Evolutionary conservation across 805 yeast genomes (phyloP), one percentile per base, ranked within the genome.

Genomic region (Metschnikowia kofuensis): DNA sequence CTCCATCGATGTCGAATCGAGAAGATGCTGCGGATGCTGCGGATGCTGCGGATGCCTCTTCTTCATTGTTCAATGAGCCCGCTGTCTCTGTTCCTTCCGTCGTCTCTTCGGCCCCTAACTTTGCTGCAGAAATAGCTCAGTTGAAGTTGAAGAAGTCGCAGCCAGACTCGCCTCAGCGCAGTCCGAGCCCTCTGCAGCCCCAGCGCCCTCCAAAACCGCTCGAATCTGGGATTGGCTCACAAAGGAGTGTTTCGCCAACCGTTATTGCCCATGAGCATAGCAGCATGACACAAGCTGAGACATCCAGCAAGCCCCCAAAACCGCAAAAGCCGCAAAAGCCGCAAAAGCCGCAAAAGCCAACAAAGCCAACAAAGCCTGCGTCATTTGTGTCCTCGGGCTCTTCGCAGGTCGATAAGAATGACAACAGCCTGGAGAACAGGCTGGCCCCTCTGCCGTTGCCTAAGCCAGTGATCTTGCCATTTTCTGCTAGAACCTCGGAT

Each of bases 91-190:
- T 31, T 31, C 29, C 15, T 35, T 44, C 9, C 9, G 12, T 40
- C n/a, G 12, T 13, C 7, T 28, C 42, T 7, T 15, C 48, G 6
- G 38, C 48, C 6, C 66, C 66, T 6, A 65, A 65, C 41, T 65
- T 65, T 57, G 69, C 69, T 6, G 61, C 54, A 16, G 63, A 65
- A 39, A 66, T 65, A 32, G 64, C 69, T 13, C 44, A 40, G 16
- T 36, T 49, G 32, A 44, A 47, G 21, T 45, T 14, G 28, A 35
- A 35, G 16, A 32, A 38, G 15, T 11, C 40, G n/a, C 14, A 15
- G 11, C 15, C 28, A 7, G 48, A 38, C 16, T 14, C 36, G 7
- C 21, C 31, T 32, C 32, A 5, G 13, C 11, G 12, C 7, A 38
- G 28, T 12, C 31, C 26, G 37, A 26, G 15, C 14, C 35, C 30